Evolutionary conservation across 495 filamentous ascomycete species (phyloP).

Genomic region (Xylona heveae): DNA sequence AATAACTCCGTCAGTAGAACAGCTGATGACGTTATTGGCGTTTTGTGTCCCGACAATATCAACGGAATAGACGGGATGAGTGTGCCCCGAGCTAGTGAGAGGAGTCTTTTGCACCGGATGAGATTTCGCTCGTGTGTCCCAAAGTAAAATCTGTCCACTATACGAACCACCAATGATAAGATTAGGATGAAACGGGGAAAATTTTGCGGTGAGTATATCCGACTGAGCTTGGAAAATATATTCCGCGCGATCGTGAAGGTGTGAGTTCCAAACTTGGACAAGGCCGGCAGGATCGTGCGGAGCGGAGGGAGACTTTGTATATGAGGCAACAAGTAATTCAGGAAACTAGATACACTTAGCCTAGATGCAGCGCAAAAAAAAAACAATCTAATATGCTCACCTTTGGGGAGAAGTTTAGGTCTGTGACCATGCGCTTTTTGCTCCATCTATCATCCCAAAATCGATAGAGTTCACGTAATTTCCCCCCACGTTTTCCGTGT

Average conservation of each 20-base stretch:
- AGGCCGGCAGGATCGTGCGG: slow-evolving; percentile 91
- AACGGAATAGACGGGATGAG: slow-evolving; percentile 88
- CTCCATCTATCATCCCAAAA: slow-evolving; percentile 94
- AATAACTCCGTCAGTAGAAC: slow-evolving; percentile 88
- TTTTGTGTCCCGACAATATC: slow-evolving; percentile 96
- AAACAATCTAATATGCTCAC: slow-evolving; percentile 17
- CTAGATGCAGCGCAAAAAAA: slow-evolving; percentile 4
- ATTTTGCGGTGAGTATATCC: slow-evolving; percentile 86
- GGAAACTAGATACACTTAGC: slow-evolving; percentile 33
- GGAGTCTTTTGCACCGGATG: slow-evolving; percentile 90
- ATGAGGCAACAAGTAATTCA: slow-evolving; percentile 79
- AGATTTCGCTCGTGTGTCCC: slow-evolving; percentile 80
- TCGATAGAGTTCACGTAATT: slow-evolving; percentile 70
- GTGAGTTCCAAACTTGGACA: slow-evolving; percentile 91
- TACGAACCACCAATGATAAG: slow-evolving; percentile 89
- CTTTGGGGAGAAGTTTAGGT: slow-evolving; percentile 83
- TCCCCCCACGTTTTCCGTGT: slow-evolving; percentile 51
- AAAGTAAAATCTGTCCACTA: slow-evolving; percentile 90
- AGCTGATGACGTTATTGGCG: slow-evolving; percentile 91
- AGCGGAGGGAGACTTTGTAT: slow-evolving; percentile 89
- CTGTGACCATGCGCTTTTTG: slow-evolving; percentile 88
- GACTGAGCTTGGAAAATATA: slow-evolving; percentile 93
- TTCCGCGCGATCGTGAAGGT: slow-evolving; percentile 81
- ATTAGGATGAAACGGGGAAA: slow-evolving; percentile 93
- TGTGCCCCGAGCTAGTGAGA: slow-evolving; percentile 77